Evolutionary conservation across 169 alveolate species (phyloP), one percentile per base, ranked within the genome.

Genomic region (Eimeria necatrix): DNA sequence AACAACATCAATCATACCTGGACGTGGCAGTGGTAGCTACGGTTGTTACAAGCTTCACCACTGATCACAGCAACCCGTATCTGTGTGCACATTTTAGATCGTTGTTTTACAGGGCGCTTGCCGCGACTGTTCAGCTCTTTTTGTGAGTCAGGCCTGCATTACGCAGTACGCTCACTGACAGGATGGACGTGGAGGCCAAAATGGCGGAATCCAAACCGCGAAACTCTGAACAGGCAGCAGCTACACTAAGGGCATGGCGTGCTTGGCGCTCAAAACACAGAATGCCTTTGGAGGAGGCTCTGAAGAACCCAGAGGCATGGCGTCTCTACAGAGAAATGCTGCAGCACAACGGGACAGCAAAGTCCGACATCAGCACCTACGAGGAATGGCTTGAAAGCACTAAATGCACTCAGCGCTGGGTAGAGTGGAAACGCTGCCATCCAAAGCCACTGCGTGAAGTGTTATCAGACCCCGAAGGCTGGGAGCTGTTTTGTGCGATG

Each of bases 401-500:
- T 8, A 76, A 89, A 24, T 76, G 85, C 53, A 53, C 94, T 60
- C 84, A 89, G 78, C 87, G 94, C 18, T 89, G 94, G 94, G 78
- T 89, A 7, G 88, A 53, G 48, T 89, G 94, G 94, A 74, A 76
- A 22, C 94, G 85, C 22, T 61, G 60, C 24, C 85, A 76, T 20
- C 94, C 94, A 22, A 76, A 76, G 20, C 94, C 84, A 41, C 88
- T 89, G 64, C 87, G 94, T 46, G 94, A 89, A 9, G 94, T 89
- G 14, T 53, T 89, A 49, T 59, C 94, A 20, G 94, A 89, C 24
- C 94, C 94, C 4, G 94, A 89, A 22, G 94, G 88, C 64, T 89
- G 94, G 94, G 83, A 59, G 76, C 94, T 89, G 49, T 89, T 89
- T 22, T 89, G 52, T 32, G 85, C 94, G 41, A 89, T 89, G 94